phyloP scores from a whole-genome alignment of 2,329 filamentous ascomycete species.

The Botrytis byssoidea region DNA sequence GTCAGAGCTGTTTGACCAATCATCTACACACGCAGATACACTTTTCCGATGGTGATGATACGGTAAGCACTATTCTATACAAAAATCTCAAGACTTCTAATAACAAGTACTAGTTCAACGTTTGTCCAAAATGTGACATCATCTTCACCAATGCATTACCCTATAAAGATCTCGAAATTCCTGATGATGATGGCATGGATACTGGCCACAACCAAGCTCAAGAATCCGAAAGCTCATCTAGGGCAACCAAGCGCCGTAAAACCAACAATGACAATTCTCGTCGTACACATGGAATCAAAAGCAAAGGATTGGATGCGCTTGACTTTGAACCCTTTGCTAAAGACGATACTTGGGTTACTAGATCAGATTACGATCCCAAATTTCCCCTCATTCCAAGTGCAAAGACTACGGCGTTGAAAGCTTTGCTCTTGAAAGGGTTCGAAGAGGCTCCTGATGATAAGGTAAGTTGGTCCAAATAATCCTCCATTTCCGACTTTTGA shows the following conservation, averaged over 20 bases:
- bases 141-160: constrained; percentile 23
- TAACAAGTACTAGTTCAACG: not conserved
- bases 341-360: constrained; percentile 31
- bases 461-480: constrained; percentile 29
- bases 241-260: constrained; percentile 14
- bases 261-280: not conserved
- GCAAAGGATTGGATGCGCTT: constrained; percentile 32
- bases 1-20: constrained; percentile 46
- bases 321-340: constrained; percentile 32
- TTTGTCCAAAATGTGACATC: constrained; percentile 30
- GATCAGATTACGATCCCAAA: constrained; percentile 29
- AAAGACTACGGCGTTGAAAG: constrained; percentile 42
- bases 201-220: not conserved
- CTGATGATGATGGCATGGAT: constrained; percentile 24
- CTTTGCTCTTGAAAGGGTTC: constrained; percentile 43
- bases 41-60: constrained; percentile 2
- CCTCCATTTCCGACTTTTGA: not conserved
- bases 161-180: constrained; percentile 12
- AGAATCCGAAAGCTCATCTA: not conserved
- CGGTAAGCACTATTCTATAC: not conserved
- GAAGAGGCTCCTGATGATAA: constrained; percentile 49
- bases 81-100: not conserved
- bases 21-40: constrained; percentile 26
- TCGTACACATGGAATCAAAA: not conserved
- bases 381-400: constrained; percentile 41